phyloP scores from a whole-genome alignment of 768 basidiomycete species.

The Suillus ampliporus region DNA sequence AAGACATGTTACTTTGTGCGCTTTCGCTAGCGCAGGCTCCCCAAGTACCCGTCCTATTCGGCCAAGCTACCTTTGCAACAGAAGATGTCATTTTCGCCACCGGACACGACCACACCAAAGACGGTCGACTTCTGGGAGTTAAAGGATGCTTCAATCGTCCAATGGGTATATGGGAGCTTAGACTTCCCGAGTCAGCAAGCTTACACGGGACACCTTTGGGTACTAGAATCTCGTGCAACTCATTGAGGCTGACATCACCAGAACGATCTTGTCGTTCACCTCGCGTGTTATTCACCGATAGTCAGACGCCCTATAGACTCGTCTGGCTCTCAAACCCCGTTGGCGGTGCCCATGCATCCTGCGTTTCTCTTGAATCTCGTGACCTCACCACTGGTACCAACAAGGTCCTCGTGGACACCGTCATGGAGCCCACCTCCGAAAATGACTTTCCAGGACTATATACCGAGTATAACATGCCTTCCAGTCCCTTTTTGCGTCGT shows the following conservation, averaged over 20 bases:
- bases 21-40: slow-evolving; percentile 20
- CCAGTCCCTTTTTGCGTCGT: slow-evolving; percentile 44
- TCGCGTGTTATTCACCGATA: slow-evolving; percentile 43
- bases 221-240: slow-evolving; percentile 24
- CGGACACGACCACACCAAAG: slow-evolving; percentile 62
- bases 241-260: slow-evolving; percentile 47
- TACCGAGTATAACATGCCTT: slow-evolving; percentile 51
- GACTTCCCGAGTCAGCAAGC: slow-evolving; percentile 24
- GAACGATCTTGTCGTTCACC: slow-evolving; percentile 64
- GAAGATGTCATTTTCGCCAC: slow-evolving; percentile 56
- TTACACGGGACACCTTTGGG: slow-evolving; percentile 13
- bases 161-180: slow-evolving; percentile 59
- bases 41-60: slow-evolving; percentile 45
- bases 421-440: slow-evolving; percentile 40
- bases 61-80: slow-evolving; percentile 59
- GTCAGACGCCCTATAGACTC: slow-evolving; percentile 33
- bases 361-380: slow-evolving; percentile 53
- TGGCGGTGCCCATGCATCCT: slow-evolving; percentile 66
- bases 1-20: slow-evolving; percentile 16
- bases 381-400: slow-evolving; percentile 35
- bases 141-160: slow-evolving; percentile 67
- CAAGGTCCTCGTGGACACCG: slow-evolving; percentile 45
- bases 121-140: slow-evolving; percentile 64
- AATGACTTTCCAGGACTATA: slow-evolving; percentile 68
- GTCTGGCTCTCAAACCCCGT: slow-evolving; percentile 60